Conservation (phyloP, 192 early-diverging fungal genomes). For the Rhizophagus prolifer region DNA sequence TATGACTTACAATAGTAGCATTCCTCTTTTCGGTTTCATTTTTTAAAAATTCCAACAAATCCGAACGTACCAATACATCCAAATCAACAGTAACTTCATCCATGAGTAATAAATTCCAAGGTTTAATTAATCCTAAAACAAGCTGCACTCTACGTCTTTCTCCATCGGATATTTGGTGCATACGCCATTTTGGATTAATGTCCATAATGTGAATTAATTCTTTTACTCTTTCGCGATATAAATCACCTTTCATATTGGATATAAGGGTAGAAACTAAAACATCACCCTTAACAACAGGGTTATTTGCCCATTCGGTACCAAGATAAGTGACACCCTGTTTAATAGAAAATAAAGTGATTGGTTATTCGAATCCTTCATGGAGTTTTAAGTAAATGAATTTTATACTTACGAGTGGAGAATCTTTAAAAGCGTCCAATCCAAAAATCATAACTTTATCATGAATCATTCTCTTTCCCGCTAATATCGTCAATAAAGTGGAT, state of each 20-base stretch:
- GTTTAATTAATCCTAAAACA: slow-evolving; percentile 70
- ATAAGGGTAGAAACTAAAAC: slow-evolving; percentile 64
- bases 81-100: slow-evolving; percentile 84
- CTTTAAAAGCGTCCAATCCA: slow-evolving; percentile 66
- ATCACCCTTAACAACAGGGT: slow-evolving; percentile 70
- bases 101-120: slow-evolving; percentile 66
- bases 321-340: slow-evolving; percentile 67
- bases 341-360: neutral
- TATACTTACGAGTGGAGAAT: slow-evolving; percentile 49
- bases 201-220: slow-evolving; percentile 70
- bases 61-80: slow-evolving; percentile 71
- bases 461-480: slow-evolving; percentile 71
- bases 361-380: slow-evolving; percentile 2
- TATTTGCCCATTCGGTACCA: slow-evolving; percentile 79
- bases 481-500: slow-evolving; percentile 64
- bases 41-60: slow-evolving; percentile 66
- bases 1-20: slow-evolving; percentile 58
- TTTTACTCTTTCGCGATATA: slow-evolving; percentile 58
- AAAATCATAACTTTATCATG: slow-evolving; percentile 54
- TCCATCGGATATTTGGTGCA: slow-evolving; percentile 76
- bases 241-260: slow-evolving; percentile 60
- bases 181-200: slow-evolving; percentile 60
- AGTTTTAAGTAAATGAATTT: neutral
- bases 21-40: slow-evolving; percentile 59
- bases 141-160: slow-evolving; percentile 66